These are phyloP conservation scores for Talaromyces sp. DNA, from an alignment of 2,329 filamentous ascomycete species.

Conservation along the genomic window DNA sequence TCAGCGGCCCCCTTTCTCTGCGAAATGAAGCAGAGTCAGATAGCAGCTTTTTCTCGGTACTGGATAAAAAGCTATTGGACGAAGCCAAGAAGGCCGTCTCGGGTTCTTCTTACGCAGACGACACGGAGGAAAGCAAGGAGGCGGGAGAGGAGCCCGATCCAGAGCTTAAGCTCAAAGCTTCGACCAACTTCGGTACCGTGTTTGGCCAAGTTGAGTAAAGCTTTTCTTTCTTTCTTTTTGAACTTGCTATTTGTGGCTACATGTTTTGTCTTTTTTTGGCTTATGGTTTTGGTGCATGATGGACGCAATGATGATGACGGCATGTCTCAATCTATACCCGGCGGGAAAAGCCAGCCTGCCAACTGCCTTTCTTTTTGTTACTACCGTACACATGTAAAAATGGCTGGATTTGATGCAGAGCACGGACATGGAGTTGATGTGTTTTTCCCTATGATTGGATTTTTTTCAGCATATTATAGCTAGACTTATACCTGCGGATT, in stretches of 20 bases:
- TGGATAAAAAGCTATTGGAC: slow-evolving; percentile 39
- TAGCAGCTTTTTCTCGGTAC: slow-evolving; percentile 33
- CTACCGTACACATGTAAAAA: background rate
- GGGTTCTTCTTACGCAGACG: slow-evolving; percentile 18
- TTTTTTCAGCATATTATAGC: background rate
- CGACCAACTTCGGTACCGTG: slow-evolving; percentile 44
- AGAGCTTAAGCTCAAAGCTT: slow-evolving; percentile 39
- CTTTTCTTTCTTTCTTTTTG: slow-evolving; percentile 1
- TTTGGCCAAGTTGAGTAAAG: slow-evolving; percentile 29
- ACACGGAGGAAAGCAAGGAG: slow-evolving; percentile 9
- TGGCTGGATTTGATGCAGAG: background rate
- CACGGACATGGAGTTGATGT: background rate
- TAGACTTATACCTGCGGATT: background rate
- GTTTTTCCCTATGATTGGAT: background rate
- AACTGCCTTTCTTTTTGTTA: background rate
- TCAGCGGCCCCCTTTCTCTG: slow-evolving; percentile 40
- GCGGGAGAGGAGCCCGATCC: slow-evolving; percentile 23
- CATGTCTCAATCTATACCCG: background rate
- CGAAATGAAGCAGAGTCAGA: slow-evolving; percentile 37
- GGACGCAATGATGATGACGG: background rate
- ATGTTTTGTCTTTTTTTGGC: background rate
- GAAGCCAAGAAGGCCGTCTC: slow-evolving; percentile 32
- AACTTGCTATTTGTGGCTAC: background rate
- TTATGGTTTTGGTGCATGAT: background rate
- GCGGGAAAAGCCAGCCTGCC: background rate